phyloP scores from a whole-genome alignment of 2,329 filamentous ascomycete genomes.

The Cladosporium sp. region DNA sequence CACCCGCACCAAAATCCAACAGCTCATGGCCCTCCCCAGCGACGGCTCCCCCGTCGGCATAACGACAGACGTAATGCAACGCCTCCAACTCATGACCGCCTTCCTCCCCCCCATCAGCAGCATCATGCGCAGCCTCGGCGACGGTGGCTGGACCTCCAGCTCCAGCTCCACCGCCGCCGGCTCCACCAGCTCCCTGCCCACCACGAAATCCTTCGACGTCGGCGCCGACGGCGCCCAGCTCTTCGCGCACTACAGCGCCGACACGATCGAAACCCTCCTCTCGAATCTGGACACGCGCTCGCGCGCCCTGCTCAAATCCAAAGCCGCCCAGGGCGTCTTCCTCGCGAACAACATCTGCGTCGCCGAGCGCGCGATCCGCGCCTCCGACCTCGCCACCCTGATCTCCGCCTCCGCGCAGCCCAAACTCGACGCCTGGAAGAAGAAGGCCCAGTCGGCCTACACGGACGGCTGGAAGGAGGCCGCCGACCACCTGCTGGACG shows the following conservation, averaged over 20 bases:
- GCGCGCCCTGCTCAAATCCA: slow-evolving; percentile 65
- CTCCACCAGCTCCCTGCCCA: slow-evolving; percentile 59
- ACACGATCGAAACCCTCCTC: slow-evolving; percentile 79
- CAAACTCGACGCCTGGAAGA: slow-evolving; percentile 71
- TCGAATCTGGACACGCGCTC: slow-evolving; percentile 69
- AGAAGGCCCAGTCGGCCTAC: slow-evolving; percentile 76
- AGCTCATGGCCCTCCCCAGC: slow-evolving; percentile 61
- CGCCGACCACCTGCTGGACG: slow-evolving; percentile 77
- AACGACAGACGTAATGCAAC: slow-evolving; percentile 76
- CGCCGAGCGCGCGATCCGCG: slow-evolving; percentile 75
- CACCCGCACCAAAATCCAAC: slow-evolving; percentile 62
- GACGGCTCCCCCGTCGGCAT: slow-evolving; percentile 75
- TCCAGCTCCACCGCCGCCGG: slow-evolving; percentile 48
- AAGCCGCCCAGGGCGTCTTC: slow-evolving; percentile 78
- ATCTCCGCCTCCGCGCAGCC: slow-evolving; percentile 47
- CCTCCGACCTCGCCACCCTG: slow-evolving; percentile 69
- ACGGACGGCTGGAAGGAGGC: slow-evolving; percentile 84
- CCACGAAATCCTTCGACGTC: slow-evolving; percentile 74
- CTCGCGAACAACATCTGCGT: slow-evolving; percentile 81
- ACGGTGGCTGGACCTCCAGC: slow-evolving; percentile 73
- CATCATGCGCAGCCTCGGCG: slow-evolving; percentile 85
- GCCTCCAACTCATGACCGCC: slow-evolving; percentile 77
- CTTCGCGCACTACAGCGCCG: slow-evolving; percentile 81
- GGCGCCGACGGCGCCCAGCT: slow-evolving; percentile 82
- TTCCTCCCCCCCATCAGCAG: slow-evolving; percentile 82